phyloP scores from a whole-genome alignment of 306 rosid genomes.

The Pachyrhizus erosus region DNA sequence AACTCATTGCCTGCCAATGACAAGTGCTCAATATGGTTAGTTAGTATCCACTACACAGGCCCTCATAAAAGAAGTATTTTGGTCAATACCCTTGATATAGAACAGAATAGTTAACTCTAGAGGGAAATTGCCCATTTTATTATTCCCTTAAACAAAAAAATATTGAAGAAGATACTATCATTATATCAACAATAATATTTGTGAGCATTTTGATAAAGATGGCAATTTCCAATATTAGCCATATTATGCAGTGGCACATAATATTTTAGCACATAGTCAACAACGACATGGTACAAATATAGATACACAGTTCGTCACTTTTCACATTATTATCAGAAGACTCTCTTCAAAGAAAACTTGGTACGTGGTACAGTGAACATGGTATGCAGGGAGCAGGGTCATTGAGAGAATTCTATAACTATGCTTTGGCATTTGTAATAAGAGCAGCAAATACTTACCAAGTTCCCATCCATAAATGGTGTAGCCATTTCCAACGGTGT shows the following conservation, averaged over 20 bases:
- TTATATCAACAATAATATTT: background rate
- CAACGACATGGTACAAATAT: background rate
- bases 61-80: background rate
- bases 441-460: slow-evolving; percentile 57
- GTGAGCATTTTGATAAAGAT: slow-evolving; percentile 25
- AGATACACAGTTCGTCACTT: background rate
- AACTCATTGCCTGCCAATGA: slow-evolving; percentile 77
- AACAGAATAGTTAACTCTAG: slow-evolving; percentile 3
- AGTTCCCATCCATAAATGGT: slow-evolving; percentile 91
- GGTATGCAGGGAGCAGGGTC: background rate
- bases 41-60: background rate
- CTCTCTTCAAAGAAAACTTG: background rate
- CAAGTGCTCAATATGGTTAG: background rate
- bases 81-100: background rate
- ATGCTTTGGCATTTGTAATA: background rate
- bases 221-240: background rate
- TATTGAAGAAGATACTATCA: background rate
- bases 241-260: background rate
- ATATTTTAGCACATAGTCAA: background rate
- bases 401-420: background rate
- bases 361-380: background rate
- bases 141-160: background rate
- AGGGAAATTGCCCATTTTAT: background rate
- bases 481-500: slow-evolving; percentile 70
- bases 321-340: background rate